Evolutionary conservation across 305 asterid genomes (phyloP), one percentile per base, ranked within the genome.

Genomic region (Fraxinus platypoda): DNA sequence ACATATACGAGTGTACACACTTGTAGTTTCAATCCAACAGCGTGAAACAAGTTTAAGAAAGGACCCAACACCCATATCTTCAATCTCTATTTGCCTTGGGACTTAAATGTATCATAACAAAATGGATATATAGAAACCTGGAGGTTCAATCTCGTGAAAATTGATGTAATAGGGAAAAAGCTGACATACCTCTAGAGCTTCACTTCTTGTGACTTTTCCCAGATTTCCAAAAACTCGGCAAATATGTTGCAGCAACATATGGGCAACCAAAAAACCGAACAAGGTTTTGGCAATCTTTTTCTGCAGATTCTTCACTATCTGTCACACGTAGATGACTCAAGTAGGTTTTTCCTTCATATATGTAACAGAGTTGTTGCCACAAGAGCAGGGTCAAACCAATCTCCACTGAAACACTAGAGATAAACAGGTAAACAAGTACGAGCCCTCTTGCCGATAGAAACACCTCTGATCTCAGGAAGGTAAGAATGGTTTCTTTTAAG

Each of bases 281-380:
- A 46, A 93, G 83, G 87, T 95, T 95, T 83, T 88, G 92, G 81
- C 97, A 95, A 86, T 90, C 97, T 88, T 70, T 87, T 86, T 89
- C 91, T 70, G 74, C 62, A 41, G 37, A 83, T 80, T 85, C 94
- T 64, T 90, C 92, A 83, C 85, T 87, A 46, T 83, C 92, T 49
- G 84, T 81, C 1, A 91, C 85, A 83, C 89, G 89, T 84, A 95
- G 88, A 81, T 92, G 92, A 82, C 97, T 85, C 87, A 95, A 85
- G 84, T 95, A 94, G 21, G 97, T 94, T 87, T 94, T 92, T 74
- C 99, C 99, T 70, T 84, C 89, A 59, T 94, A 95, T 79, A 95
- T 91, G 88, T 88, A 95, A 78, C 88, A 86, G 43, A 95, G 97
- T 89, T 94, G 98, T 88, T 94, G 98, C 95, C 97, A 95, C 80